phyloP scores from a whole-genome alignment of 345 rosid species.

The Acer negundo region DNA sequence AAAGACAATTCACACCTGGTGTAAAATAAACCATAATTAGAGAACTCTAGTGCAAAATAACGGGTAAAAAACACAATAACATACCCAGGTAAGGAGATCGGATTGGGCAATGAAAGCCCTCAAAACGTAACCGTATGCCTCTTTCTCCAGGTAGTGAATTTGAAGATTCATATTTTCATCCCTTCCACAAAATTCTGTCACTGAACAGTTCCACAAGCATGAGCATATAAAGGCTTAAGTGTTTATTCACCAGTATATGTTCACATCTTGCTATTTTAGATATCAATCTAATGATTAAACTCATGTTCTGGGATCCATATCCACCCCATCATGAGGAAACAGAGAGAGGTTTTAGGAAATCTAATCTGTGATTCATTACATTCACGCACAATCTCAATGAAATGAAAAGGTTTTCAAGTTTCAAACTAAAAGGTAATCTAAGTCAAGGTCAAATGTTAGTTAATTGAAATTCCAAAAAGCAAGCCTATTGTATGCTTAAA shows the following conservation, averaged over 20 bases:
- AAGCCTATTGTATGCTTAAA: background rate
- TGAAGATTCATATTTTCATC: constrained; percentile 22
- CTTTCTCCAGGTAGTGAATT: constrained; percentile 30
- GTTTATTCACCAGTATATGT: background rate
- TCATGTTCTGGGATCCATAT: background rate
- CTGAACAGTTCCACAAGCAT: constrained; percentile 2
- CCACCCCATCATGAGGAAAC: background rate
- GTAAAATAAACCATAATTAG: background rate
- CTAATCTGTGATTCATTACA: background rate
- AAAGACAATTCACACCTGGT: background rate
- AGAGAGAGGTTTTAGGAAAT: background rate
- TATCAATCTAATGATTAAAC: background rate
- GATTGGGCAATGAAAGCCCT: constrained; percentile 41
- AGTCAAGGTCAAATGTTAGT: background rate
- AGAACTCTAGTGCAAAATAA: background rate
- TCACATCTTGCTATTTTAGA: background rate
- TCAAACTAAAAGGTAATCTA: background rate
- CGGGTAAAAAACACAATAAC: background rate
- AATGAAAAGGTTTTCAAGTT: background rate
- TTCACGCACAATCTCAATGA: background rate
- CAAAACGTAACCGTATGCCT: constrained; percentile 34
- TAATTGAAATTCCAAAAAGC: background rate
- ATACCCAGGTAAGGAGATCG: constrained; percentile 43
- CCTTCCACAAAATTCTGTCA: constrained; percentile 9
- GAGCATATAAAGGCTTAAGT: constrained; percentile 6